Evolutionary conservation across 441 rosid species (phyloP), one percentile per base, ranked within the genome.

Genomic region (Aleurites moluccanus): DNA sequence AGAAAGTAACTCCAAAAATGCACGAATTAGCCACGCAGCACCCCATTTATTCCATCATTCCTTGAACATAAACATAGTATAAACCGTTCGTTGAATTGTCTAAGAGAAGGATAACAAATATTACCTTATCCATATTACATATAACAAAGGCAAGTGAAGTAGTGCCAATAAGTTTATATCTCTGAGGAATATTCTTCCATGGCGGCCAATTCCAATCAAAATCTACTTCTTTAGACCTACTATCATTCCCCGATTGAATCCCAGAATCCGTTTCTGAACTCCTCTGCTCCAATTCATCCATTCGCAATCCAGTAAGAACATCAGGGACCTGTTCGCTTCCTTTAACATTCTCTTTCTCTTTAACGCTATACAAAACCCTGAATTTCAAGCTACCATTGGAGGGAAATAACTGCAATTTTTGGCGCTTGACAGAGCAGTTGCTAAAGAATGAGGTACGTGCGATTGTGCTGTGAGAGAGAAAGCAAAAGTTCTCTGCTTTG

Each of bases 121-220:
- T 61, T 66, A 92, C 98, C 94, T 94, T 94, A 78, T 91, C 97
- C 97, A 94, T 94, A 80, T 92, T 92, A 79, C 98, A 90, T 72
- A 94, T 87, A 83, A 94, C 96, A 73, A 94, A 94, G 55, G 98
- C 97, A 49, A 90, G 91, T 2, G 98, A 90, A 73, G 97, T 92
- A 28, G 97, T 87, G 65, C 93, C 93, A n/a, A 90, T 88, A 57
- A 92, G 90, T 83, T 88, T 90, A 76, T 92, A 94, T 86, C 97
- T 85, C 70, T 78, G 83, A 72, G 97, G 95, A 69, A 91, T 28
- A 79, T 84, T 83, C 82, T 85, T 89, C 97, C 97, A 90, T 7
- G 88, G 96, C 66, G 94, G 95, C 95, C 97, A 90, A 69, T 82
- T 86, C 86, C 85, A 83, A 75, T 78, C 79, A 42, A 79, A 79